Evolutionary conservation across 257 asterid species (phyloP), one percentile per base, ranked within the genome.

Genomic region (Lycium barbarum): DNA sequence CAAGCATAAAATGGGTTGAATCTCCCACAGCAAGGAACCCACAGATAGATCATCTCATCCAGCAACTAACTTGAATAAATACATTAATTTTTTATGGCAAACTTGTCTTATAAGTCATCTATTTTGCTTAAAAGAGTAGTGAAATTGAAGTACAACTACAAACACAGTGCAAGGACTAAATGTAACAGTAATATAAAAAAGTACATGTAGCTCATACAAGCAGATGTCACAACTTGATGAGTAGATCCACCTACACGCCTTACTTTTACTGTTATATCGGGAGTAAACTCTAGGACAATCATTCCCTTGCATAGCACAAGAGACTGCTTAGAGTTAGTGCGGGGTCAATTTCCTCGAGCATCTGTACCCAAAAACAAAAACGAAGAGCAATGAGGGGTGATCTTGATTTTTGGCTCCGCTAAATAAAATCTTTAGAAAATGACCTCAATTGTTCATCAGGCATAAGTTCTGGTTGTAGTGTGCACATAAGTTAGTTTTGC

Each of bases 181-280:
- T 26, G 82, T 14, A 53, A 15, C 49, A 33, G 65, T 78, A 53
- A 51, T 7, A 51, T 53, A 14, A 26, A 14, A 40, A 78, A 53
- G 82, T 78, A 36, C 82, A 53, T 78, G 82, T 78, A 78, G 62
- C 65, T 51, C 65, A 26, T 78, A 51, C 47, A 78, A 78, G 45
- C 5, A 22, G 62, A 22, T 6, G 62, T 49, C 18, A 53, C 49
- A 40, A 40, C 79, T 70, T 38, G 78, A 17, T 70, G 79, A 70
- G 79, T 70, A 14, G 15, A 40, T 70, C 33, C 79, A 70, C 79
- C 33, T 70, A 70, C 79, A 70, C 2, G 14, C 40, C 79, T 40
- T 70, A 33, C 54, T 70, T 70, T 70, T 40, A 70, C 26, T 70
- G 33, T n/a, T 70, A 70, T 70, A 51, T 18, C 8, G 33, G 54